These are phyloP conservation scores for Lepiota brunneoincarnata DNA, from an alignment of 768 basidiomycete species.

Conservation along the genomic window DNA sequence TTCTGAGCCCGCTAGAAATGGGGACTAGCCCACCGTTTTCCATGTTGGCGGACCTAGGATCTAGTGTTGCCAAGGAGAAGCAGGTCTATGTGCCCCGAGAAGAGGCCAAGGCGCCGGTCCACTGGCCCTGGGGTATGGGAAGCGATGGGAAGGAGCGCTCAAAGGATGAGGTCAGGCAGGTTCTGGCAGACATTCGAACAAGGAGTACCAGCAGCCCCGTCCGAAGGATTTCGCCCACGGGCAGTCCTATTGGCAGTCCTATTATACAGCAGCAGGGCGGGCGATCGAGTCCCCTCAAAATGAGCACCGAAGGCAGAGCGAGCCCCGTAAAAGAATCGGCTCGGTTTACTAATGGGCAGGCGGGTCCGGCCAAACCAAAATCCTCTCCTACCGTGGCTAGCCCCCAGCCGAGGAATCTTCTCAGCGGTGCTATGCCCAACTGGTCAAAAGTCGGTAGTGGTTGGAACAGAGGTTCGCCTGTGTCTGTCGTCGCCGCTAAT, in stretches of 20 bases:
- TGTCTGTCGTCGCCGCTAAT: not conserved
- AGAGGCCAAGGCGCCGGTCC: constrained; percentile 3
- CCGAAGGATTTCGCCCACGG: constrained; percentile 13
- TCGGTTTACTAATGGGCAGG: not conserved
- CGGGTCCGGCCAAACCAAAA: constrained; percentile 4
- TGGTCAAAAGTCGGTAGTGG: constrained; percentile 11
- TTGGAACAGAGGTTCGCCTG: not conserved
- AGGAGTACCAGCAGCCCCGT: constrained; percentile 21
- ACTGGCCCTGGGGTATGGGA: constrained; percentile 21
- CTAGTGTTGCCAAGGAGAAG: not conserved
- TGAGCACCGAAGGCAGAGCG: no score
- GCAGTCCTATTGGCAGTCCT: not conserved
- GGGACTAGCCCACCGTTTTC: constrained; percentile 32
- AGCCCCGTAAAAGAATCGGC: not conserved
- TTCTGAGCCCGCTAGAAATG: constrained; percentile 18
- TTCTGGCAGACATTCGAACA: constrained; percentile 24
- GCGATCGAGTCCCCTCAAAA: not conserved
- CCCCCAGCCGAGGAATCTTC: not conserved
- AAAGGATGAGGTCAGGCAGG: constrained; percentile 1
- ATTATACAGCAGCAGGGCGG: not conserved
- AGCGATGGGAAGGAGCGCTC: constrained; percentile 1
- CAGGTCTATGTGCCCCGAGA: not conserved
- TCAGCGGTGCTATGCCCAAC: not conserved
- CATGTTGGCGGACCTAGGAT: constrained; percentile 17
- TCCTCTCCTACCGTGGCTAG: not conserved